A percentile compares a stretch with the other conserved stretches of the same genome.
Evolutionary conservation across 345 rosid species (phyloP).

Genomic region (Pelargonium nanum): DNA sequence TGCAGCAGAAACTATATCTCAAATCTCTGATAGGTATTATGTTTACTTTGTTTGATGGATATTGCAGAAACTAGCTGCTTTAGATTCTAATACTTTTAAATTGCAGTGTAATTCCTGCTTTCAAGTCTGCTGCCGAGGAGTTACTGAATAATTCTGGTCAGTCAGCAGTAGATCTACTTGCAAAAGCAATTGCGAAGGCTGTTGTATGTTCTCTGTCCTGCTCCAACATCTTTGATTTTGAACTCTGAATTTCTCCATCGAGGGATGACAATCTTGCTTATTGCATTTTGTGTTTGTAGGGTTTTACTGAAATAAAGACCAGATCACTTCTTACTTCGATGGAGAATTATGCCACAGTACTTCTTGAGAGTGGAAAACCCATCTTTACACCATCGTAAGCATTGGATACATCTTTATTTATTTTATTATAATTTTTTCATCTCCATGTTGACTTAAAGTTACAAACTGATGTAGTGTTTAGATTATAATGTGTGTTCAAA

Average conservation of each 20-base stretch:
- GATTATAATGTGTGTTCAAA: background rate
- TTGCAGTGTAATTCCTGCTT: conserved; percentile 84
- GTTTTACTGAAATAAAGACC: conserved; percentile 74
- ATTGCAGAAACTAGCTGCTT: background rate
- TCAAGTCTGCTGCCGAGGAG: conserved; percentile 69
- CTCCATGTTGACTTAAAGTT: background rate
- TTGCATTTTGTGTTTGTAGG: conserved; percentile 40
- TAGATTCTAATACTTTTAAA: background rate
- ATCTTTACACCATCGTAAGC: conserved; percentile 69
- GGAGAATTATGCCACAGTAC: conserved; percentile 79
- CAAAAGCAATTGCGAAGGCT: conserved; percentile 94
- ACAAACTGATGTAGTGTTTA: no score
- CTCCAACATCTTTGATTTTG: background rate
- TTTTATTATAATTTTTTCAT: background rate
- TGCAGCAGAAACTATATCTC: conserved; percentile 59
- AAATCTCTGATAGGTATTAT: conserved; percentile 79
- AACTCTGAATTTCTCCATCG: background rate
- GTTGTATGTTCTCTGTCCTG: conserved; percentile 36
- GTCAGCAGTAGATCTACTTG: conserved; percentile 71
- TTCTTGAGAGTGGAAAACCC: conserved; percentile 64
- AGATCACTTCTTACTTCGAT: conserved; percentile 81
- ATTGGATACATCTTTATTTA: background rate
- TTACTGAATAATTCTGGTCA: conserved; percentile 57
- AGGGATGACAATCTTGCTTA: background rate
- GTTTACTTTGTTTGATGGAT: background rate